Evolutionary conservation across 2,329 filamentous ascomycete genomes (phyloP).

Genomic region (Exophiala sp.): DNA sequence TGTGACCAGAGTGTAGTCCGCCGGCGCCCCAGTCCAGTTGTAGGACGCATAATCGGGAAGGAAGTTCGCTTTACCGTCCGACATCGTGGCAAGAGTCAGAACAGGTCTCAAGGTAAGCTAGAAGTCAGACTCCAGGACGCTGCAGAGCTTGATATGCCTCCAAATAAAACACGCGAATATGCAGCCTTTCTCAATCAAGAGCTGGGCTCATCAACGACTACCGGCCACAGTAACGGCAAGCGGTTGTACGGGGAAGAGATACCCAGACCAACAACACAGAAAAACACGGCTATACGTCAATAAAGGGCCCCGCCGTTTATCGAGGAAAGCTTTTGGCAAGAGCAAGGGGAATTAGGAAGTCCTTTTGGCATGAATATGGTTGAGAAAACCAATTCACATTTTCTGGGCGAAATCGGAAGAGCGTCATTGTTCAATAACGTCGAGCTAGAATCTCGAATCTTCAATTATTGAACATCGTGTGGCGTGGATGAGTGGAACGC

Average conservation of each 20-base stretch:
- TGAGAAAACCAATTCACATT: background rate
- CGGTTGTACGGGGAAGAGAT: no score
- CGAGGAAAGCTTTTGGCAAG: background rate
- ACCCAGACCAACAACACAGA: no score
- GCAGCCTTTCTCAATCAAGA: no score
- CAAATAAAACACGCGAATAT: no score
- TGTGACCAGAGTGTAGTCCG: slow-evolving; percentile 44
- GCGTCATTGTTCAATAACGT: slow-evolving; percentile 12
- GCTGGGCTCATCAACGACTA: no score
- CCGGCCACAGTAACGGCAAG: no score
- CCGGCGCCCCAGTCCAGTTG: slow-evolving; percentile 47
- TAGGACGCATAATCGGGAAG: slow-evolving; percentile 46
- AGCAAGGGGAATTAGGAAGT: background rate
- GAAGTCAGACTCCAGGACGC: background rate
- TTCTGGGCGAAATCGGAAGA: slow-evolving; percentile 12
- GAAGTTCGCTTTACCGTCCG: slow-evolving; percentile 14
- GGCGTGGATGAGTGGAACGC: slow-evolving; percentile 23
- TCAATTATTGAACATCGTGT: slow-evolving; percentile 12
- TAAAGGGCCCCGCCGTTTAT: background rate
- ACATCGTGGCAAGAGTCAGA: slow-evolving; percentile 10
- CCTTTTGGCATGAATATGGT: background rate
- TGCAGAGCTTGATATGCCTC: no score
- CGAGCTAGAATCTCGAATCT: slow-evolving; percentile 16
- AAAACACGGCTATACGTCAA: background rate
- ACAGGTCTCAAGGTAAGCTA: background rate